Evolutionary conservation across 768 basidiomycete species (phyloP).

Genomic region (Steccherinum ochraceum): DNA sequence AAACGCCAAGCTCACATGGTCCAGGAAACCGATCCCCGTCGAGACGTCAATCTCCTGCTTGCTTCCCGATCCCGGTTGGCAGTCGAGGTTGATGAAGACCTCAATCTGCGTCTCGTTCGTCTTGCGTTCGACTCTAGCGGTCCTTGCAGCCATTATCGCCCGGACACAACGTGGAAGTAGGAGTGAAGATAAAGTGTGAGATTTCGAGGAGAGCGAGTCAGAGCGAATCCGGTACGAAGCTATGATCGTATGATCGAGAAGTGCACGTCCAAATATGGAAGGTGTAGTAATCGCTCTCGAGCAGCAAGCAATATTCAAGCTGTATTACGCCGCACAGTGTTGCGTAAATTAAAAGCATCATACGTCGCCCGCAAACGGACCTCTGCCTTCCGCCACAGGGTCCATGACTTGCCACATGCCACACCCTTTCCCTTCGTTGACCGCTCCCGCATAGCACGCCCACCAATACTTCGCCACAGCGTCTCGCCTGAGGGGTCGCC

Average conservation of each 20-base stretch:
- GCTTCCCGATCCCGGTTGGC: slow-evolving; percentile 51
- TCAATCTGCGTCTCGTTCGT: slow-evolving; percentile 90
- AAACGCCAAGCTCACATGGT: slow-evolving; percentile 61
- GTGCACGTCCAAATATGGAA: slow-evolving; percentile 1
- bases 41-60: slow-evolving; percentile 76
- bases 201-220: background rate
- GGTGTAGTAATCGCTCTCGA: background rate
- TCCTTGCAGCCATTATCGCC: slow-evolving; percentile 36
- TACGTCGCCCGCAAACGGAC: slow-evolving; percentile 31
- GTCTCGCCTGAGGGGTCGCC: slow-evolving; percentile 3
- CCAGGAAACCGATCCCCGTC: slow-evolving; percentile 97
- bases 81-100: slow-evolving; percentile 80
- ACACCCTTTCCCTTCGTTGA: slow-evolving; percentile 82
- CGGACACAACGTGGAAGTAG: slow-evolving; percentile 21
- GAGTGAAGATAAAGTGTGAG: background rate
- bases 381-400: slow-evolving; percentile 59
- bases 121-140: slow-evolving; percentile 70
- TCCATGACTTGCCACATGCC: slow-evolving; percentile 71
- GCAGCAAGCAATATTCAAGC: background rate
- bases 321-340: too few relatives aligned
- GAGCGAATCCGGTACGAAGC: background rate
- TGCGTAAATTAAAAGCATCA: background rate
- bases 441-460: slow-evolving; percentile 73
- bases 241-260: background rate
- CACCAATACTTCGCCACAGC: slow-evolving; percentile 67